Conservation (phyloP, 169 alveolate genomes). For the Cryptosporidium sp. region DNA sequence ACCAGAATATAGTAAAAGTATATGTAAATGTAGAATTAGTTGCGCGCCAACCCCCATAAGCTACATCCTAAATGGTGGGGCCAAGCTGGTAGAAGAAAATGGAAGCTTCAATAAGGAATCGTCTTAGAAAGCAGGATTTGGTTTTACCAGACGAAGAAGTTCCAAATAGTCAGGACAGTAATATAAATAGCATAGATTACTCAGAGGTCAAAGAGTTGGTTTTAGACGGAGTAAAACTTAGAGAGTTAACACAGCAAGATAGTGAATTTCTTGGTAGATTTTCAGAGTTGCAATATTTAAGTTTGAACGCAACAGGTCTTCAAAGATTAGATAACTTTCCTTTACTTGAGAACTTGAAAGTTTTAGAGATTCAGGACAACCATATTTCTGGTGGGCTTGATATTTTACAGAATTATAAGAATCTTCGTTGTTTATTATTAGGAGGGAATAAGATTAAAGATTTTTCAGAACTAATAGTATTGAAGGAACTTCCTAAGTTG, state of each 20-base stretch:
- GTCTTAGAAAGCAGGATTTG: conserved; percentile 72
- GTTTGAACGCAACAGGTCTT: conserved; percentile 90
- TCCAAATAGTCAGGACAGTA: conserved; percentile 38
- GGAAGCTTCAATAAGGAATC: conserved; percentile 71
- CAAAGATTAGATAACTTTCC: conserved; percentile 86
- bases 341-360: conserved; percentile 84
- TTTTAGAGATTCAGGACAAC: conserved; percentile 89
- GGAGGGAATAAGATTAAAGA: conserved; percentile 85
- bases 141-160: conserved; percentile 73
- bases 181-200: conserved; percentile 51
- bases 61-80: conserved; percentile 48
- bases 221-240: conserved; percentile 87
- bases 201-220: conserved; percentile 82
- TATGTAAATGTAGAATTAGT: not conserved
- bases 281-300: conserved; percentile 83
- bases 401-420: conserved; percentile 85
- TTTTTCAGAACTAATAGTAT: conserved; percentile 4
- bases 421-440: conserved; percentile 86
- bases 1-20: not conserved
- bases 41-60: conserved; percentile 17
- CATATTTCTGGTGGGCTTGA: conserved; percentile 84
- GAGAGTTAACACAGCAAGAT: conserved; percentile 82
- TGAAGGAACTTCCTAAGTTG: conserved; percentile 78
- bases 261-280: conserved; percentile 84
- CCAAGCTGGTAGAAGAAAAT: conserved; percentile 13